These are phyloP conservation scores for Pseudocercospora cruenta DNA, from an alignment of 2,329 filamentous ascomycete genomes.

Conservation along the genomic window DNA sequence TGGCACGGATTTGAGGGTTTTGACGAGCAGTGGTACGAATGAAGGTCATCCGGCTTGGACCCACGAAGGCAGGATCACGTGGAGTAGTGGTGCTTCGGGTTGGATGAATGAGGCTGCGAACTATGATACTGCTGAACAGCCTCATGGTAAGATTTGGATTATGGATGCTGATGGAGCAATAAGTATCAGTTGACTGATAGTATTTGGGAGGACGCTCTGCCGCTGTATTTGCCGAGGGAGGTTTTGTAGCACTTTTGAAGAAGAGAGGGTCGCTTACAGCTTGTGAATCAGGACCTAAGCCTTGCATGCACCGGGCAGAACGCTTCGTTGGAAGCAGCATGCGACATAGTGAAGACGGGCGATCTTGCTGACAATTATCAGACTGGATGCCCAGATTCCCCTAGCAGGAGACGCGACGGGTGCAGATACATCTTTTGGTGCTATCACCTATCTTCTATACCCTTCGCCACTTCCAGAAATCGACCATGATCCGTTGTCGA, in stretches of 20 bases:
- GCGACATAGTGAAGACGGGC: too few relatives aligned
- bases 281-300: too few relatives aligned
- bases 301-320: too few relatives aligned
- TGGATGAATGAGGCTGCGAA: conserved; percentile 8
- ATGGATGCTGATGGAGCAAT: conserved; percentile 20
- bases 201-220: conserved; percentile 18
- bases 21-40: neutral
- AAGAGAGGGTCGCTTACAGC: too few relatives aligned
- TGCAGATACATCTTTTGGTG: too few relatives aligned
- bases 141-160: conserved; percentile 14
- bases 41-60: conserved; percentile 18
- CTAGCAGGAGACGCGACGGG: too few relatives aligned
- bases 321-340: too few relatives aligned
- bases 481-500: conserved; percentile 32
- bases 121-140: conserved; percentile 12
- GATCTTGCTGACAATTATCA: too few relatives aligned
- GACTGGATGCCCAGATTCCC: too few relatives aligned
- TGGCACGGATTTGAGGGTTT: conserved; percentile 6
- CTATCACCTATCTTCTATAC: conserved; percentile 24
- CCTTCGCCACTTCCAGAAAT: conserved; percentile 39
- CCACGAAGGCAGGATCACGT: conserved; percentile 9
- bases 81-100: conserved; percentile 6
- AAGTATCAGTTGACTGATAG: conserved; percentile 18
- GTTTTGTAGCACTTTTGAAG: neutral
- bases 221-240: conserved; percentile 9